These are phyloP conservation scores for Viola odorata DNA, from an alignment of 345 rosid species.

Conservation along the genomic window DNA sequence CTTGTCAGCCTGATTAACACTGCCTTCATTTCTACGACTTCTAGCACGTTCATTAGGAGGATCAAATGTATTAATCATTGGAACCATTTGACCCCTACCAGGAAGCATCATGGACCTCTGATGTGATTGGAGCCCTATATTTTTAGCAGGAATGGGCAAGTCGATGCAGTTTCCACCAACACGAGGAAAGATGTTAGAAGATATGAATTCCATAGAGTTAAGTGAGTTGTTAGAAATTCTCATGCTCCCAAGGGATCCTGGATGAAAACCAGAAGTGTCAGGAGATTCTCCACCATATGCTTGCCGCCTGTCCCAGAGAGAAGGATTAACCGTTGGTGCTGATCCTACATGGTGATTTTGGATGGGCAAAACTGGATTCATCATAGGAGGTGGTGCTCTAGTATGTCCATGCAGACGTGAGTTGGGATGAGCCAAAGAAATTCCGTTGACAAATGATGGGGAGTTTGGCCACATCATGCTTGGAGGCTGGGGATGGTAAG, in stretches of 20 bases:
- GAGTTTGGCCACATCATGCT: constrained; percentile 78
- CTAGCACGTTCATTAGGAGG: constrained; percentile 66
- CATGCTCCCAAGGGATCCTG: constrained; percentile 49
- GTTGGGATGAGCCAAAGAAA: constrained; percentile 43
- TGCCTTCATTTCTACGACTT: constrained; percentile 69
- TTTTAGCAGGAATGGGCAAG: constrained; percentile 34
- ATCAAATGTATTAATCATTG: constrained; percentile 60
- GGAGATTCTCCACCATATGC: constrained; percentile 71
- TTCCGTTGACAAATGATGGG: constrained; percentile 61
- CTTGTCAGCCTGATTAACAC: constrained; percentile 61
- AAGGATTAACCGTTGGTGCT: constrained; percentile 63
- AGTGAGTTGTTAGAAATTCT: constrained; percentile 34
- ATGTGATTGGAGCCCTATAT: constrained; percentile 56
- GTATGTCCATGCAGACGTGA: constrained; percentile 56
- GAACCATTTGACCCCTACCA: constrained; percentile 58
- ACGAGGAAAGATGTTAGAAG: constrained; percentile 38
- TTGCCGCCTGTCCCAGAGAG: constrained; percentile 76
- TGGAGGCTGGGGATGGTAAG: constrained; percentile 60
- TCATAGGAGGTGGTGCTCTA: constrained; percentile 56
- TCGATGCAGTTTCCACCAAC: constrained; percentile 53
- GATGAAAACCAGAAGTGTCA: constrained; percentile 53
- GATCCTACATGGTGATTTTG: constrained; percentile 77
- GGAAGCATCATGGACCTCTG: constrained; percentile 67
- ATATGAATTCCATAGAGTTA: constrained; percentile 36
- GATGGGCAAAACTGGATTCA: constrained; percentile 52